A percentile compares a stretch with the other conserved stretches of the same genome.
Evolutionary conservation across 2,329 filamentous ascomycete species (phyloP).

Genomic region (Paecilomyces niveus): DNA sequence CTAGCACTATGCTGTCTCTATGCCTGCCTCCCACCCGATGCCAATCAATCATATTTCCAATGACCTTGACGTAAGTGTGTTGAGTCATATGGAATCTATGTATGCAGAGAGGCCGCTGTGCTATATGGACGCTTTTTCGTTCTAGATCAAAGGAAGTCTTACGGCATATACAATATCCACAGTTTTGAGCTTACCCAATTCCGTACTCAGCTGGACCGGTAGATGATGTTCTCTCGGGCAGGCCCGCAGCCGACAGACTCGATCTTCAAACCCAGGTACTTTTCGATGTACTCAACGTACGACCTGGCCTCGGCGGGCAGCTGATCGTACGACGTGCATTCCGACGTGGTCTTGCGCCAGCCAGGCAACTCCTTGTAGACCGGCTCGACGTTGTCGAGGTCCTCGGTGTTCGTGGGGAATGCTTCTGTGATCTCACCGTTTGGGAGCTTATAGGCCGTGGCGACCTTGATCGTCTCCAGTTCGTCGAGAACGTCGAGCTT

Average conservation of each 20-base stretch:
- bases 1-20: background rate
- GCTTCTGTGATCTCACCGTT: constrained; percentile 44
- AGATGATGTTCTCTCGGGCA: constrained; percentile 55
- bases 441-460: constrained; percentile 47
- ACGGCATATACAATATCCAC: background rate
- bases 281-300: constrained; percentile 57
- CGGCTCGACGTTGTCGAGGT: constrained; percentile 48
- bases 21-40: background rate
- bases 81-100: background rate
- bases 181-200: background rate
- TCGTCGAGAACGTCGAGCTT: constrained; percentile 59
- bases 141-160: background rate
- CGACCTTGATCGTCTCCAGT: constrained; percentile 57
- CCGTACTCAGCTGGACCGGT: background rate
- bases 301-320: constrained; percentile 51
- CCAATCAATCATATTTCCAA: background rate
- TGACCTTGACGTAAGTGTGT: background rate
- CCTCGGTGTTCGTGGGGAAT: constrained; percentile 52
- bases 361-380: constrained; percentile 54
- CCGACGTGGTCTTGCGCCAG: constrained; percentile 56
- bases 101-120: background rate
- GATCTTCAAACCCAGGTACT: constrained; percentile 48
- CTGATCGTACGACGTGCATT: constrained; percentile 49
- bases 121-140: background rate
- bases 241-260: constrained; percentile 60